Percentiles rank a stretch among this genome's conserved stretches.
These are phyloP conservation scores for Brassica cretica DNA, from an alignment of 345 rosid genomes.

Conservation along the genomic window DNA sequence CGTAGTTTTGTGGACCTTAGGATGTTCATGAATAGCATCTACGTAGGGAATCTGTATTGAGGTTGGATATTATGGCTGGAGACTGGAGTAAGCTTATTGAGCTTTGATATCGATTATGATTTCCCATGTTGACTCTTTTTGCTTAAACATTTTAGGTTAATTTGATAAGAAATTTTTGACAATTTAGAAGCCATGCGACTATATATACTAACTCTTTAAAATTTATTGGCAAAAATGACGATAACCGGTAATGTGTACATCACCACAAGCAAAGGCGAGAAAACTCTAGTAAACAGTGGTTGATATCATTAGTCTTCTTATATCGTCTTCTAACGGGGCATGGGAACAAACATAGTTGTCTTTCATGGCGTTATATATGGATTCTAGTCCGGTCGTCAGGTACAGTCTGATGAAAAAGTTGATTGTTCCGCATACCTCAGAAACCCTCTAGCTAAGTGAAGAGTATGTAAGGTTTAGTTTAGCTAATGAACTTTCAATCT, in stretches of 20 bases:
- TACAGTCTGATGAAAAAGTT: conserved; percentile 21
- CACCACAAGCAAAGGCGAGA: too few relatives aligned
- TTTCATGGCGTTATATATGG: conserved; percentile 6
- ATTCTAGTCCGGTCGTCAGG: conserved; percentile 18
- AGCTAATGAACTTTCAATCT: conserved; percentile 26
- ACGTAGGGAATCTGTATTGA: conserved; percentile 2
- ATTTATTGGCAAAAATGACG: too few relatives aligned
- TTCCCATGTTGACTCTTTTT: background rate
- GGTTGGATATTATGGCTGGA: background rate
- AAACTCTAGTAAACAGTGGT: background rate
- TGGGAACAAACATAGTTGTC: conserved; percentile 36
- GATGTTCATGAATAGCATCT: conserved; percentile 6
- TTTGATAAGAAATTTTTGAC: too few relatives aligned
- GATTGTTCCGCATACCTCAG: conserved; percentile 6
- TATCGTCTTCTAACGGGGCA: conserved; percentile 32
- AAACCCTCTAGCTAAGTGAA: conserved; percentile 22
- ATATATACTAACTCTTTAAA: too few relatives aligned
- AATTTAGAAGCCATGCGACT: too few relatives aligned
- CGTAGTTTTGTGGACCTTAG: background rate
- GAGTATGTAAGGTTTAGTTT: conserved; percentile 31
- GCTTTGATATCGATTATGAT: background rate
- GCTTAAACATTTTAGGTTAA: background rate
- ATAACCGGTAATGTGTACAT: too few relatives aligned
- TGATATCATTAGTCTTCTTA: conserved; percentile 12
- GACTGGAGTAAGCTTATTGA: background rate